Percentiles rank a stretch among this genome's conserved stretches.
These are phyloP conservation scores for Dendrocalamus latiflorus DNA, from an alignment of 202 grass and related monocot species.

Conservation along the genomic window DNA sequence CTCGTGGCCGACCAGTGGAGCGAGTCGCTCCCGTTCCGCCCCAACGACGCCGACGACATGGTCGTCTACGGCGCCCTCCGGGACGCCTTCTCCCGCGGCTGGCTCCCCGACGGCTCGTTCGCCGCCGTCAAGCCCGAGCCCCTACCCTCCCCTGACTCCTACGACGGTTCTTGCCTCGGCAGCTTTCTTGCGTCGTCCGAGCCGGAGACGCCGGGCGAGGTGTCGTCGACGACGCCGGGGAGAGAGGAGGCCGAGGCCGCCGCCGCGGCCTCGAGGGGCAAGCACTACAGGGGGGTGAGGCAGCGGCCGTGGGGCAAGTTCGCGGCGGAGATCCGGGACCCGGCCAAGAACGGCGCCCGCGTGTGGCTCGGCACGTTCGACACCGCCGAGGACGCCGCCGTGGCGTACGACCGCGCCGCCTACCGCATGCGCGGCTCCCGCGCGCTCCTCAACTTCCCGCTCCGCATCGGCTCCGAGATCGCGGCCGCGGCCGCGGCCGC, in stretches of 20 bases:
- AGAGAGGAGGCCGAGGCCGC: constrained; percentile 1
- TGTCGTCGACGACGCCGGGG: neutral
- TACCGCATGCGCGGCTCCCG: constrained; percentile 77
- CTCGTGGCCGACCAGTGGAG: constrained; percentile 87
- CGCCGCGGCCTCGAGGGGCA: constrained; percentile 30
- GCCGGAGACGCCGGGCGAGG: neutral
- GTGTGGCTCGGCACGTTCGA: constrained; percentile 90
- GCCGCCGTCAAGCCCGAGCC: constrained; percentile 54
- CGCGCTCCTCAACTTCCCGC: constrained; percentile 85
- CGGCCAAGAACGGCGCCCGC: constrained; percentile 77
- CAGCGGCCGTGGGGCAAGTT: constrained; percentile 90
- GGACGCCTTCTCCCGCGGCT: constrained; percentile 65
- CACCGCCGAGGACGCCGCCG: constrained; percentile 70
- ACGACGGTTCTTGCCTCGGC: neutral
- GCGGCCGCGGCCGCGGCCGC: neutral
- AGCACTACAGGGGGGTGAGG: constrained; percentile 74
- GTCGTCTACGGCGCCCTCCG: constrained; percentile 69
- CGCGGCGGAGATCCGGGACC: constrained; percentile 85
- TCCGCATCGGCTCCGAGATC: constrained; percentile 58
- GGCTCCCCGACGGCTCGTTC: constrained; percentile 65
- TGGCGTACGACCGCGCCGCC: constrained; percentile 76
- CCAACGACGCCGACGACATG: constrained; percentile 87
- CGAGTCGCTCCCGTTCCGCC: constrained; percentile 74
- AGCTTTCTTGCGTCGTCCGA: neutral
- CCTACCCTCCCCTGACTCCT: constrained; percentile 5